Conservation (phyloP, 495 filamentous ascomycete genomes). For the Schizothecium vesticola region DNA sequence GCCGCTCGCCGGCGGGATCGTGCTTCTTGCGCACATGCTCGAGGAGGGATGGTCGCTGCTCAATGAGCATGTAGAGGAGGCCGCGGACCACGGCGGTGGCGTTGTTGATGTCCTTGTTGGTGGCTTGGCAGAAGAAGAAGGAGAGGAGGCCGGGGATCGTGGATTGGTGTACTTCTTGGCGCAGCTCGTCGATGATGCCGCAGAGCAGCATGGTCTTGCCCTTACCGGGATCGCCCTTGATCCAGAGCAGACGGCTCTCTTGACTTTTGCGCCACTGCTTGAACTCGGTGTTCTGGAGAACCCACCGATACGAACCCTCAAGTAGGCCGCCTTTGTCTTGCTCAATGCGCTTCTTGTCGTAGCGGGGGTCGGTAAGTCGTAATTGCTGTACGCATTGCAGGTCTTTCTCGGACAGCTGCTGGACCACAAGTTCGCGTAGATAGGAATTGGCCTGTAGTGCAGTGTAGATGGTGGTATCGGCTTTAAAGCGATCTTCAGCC, state of each 20-base stretch:
- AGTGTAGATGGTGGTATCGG: too few relatives aligned
- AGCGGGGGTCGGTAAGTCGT: conserved; percentile 5
- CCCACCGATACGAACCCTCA: conserved; percentile 36
- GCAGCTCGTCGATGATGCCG: conserved; percentile 39
- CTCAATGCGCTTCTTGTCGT: conserved; percentile 26
- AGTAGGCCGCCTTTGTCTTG: conserved; percentile 33
- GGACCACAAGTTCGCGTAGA: too few relatives aligned
- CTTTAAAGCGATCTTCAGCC: too few relatives aligned
- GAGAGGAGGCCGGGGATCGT: conserved; percentile 15
- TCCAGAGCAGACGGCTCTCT: conserved; percentile 38
- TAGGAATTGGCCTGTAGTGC: too few relatives aligned
- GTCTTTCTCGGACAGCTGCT: too few relatives aligned
- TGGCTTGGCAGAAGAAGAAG: conserved; percentile 44
- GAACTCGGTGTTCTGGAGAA: conserved; percentile 36
- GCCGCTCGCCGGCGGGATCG: conserved; percentile 13
- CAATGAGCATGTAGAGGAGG: conserved; percentile 35
- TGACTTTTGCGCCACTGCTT: conserved; percentile 23
- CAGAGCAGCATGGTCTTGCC: conserved; percentile 41
- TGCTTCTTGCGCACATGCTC: not conserved
- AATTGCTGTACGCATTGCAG: too few relatives aligned
- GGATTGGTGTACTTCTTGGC: not conserved
- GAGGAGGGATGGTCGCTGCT: not conserved
- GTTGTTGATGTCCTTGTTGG: conserved; percentile 31
- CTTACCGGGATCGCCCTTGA: too few relatives aligned
- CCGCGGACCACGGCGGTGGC: conserved; percentile 37